These are phyloP conservation scores for Phyllosticta citriasiana DNA, from an alignment of 2,329 filamentous ascomycete genomes.

Conservation along the genomic window DNA sequence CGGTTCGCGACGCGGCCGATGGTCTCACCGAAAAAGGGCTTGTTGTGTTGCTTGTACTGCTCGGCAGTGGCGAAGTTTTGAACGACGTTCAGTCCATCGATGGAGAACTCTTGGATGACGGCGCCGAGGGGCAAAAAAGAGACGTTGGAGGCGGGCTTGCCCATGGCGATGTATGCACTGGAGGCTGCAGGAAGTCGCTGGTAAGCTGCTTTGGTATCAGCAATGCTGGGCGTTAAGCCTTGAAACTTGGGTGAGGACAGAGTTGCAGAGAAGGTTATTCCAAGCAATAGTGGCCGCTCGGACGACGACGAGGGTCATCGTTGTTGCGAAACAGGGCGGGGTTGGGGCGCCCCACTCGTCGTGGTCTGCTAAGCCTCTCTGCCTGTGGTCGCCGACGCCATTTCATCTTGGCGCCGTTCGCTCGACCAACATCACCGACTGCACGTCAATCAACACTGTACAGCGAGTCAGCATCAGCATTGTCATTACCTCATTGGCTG, in stretches of 20 bases:
- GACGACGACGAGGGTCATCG: background rate
- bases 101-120: slow-evolving; percentile 69
- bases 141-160: slow-evolving; percentile 7
- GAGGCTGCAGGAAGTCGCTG: background rate
- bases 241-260: background rate
- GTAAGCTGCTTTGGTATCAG: background rate
- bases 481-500: background rate
- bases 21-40: slow-evolving; percentile 80
- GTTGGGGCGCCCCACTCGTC: background rate
- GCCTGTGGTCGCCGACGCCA: too few relatives aligned
- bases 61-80: slow-evolving; percentile 70
- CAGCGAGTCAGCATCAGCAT: background rate
- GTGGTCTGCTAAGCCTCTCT: background rate
- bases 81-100: slow-evolving; percentile 77
- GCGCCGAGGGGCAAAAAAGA: slow-evolving; percentile 63
- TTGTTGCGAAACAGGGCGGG: slow-evolving; percentile 5
- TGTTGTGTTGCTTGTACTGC: slow-evolving; percentile 66
- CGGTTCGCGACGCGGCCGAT: slow-evolving; percentile 82
- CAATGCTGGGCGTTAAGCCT: background rate
- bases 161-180: slow-evolving; percentile 1
- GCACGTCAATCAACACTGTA: too few relatives aligned
- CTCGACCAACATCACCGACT: too few relatives aligned
- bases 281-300: background rate
- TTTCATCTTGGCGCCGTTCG: too few relatives aligned
- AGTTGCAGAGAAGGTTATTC: background rate